These are phyloP conservation scores for Cryptosporidium sp. DNA, from an alignment of 169 alveolate genomes.

Conservation along the genomic window DNA sequence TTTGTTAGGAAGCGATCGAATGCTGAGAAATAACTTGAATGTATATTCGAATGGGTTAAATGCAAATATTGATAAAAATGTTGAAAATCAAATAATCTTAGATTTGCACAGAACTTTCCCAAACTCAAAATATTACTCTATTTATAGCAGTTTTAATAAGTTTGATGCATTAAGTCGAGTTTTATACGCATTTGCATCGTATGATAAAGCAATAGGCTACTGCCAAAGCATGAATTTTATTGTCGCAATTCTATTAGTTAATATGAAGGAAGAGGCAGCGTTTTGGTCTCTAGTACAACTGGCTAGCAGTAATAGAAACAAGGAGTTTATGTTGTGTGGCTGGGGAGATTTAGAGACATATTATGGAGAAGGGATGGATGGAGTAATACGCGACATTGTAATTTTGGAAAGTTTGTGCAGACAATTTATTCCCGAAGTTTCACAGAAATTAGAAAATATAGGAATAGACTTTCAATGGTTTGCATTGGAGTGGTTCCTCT, in stretches of 20 bases:
- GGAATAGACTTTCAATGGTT: slow-evolving; percentile 70
- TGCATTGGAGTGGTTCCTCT: slow-evolving; percentile 74
- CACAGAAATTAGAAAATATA: slow-evolving; percentile 1
- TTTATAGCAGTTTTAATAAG: neutral
- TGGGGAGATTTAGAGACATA: slow-evolving; percentile 27
- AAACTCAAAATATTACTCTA: slow-evolving; percentile 2
- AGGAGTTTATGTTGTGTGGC: slow-evolving; percentile 7
- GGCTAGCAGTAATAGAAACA: slow-evolving; percentile 20
- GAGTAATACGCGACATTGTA: slow-evolving; percentile 41
- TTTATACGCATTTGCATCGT: slow-evolving; percentile 80
- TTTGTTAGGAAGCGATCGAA: slow-evolving; percentile 48
- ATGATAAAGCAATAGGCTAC: slow-evolving; percentile 83
- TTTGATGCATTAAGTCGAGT: slow-evolving; percentile 77
- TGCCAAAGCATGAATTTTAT: slow-evolving; percentile 86
- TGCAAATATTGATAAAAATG: slow-evolving; percentile 5
- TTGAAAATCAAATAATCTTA: slow-evolving; percentile 48
- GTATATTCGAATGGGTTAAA: slow-evolving; percentile 7
- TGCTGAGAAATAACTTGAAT: neutral
- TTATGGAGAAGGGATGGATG: slow-evolving; percentile 47
- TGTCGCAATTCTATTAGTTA: slow-evolving; percentile 82
- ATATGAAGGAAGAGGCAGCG: slow-evolving; percentile 87
- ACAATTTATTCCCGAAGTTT: slow-evolving; percentile 25
- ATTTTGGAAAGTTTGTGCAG: slow-evolving; percentile 31
- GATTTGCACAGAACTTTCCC: slow-evolving; percentile 69
- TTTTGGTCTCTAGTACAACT: slow-evolving; percentile 77